Conservation (phyloP, 2,329 filamentous ascomycete species). For the Botryosphaeria dothidea region DNA sequence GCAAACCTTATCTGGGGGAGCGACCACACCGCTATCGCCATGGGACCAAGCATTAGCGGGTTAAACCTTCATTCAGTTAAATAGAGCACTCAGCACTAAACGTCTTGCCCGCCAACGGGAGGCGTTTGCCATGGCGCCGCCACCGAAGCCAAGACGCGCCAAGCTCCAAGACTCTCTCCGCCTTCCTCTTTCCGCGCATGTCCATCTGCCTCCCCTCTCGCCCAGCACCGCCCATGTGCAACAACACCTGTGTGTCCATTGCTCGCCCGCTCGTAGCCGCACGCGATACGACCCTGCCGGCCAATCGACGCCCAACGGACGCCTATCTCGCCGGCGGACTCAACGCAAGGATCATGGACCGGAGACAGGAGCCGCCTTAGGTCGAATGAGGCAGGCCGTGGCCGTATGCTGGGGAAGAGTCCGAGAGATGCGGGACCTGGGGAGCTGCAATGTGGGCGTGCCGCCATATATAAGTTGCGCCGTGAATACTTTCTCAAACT, state of each 20-base stretch:
- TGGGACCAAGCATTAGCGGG: neutral
- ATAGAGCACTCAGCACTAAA: slow-evolving; percentile 1
- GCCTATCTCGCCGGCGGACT: neutral
- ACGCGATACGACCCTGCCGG: neutral
- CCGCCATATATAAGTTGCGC: neutral
- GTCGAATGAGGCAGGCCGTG: slow-evolving; percentile 3
- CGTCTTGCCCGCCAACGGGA: slow-evolving; percentile 15
- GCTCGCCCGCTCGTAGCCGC: slow-evolving; percentile 8
- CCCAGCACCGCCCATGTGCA: slow-evolving; percentile 5
- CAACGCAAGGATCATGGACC: slow-evolving; percentile 1
- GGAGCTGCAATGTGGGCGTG: neutral
- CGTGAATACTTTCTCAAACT: neutral
- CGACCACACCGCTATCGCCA: neutral
- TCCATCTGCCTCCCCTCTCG: neutral
- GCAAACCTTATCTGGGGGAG: neutral
- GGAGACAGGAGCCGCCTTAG: neutral
- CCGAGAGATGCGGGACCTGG: neutral
- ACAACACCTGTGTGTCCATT: neutral
- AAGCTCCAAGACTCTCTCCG: slow-evolving; percentile 6
- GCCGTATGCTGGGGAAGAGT: neutral
- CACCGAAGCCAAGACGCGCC: slow-evolving; percentile 14
- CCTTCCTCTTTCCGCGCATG: slow-evolving; percentile 17
- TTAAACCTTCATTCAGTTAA: neutral
- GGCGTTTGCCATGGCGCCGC: neutral
- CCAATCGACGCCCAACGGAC: neutral